Percentiles rank a stretch among this genome's conserved stretches.
These are phyloP conservation scores for Penicillium oxalicum DNA, from an alignment of 2,329 filamentous ascomycete genomes.

Conservation along the genomic window DNA sequence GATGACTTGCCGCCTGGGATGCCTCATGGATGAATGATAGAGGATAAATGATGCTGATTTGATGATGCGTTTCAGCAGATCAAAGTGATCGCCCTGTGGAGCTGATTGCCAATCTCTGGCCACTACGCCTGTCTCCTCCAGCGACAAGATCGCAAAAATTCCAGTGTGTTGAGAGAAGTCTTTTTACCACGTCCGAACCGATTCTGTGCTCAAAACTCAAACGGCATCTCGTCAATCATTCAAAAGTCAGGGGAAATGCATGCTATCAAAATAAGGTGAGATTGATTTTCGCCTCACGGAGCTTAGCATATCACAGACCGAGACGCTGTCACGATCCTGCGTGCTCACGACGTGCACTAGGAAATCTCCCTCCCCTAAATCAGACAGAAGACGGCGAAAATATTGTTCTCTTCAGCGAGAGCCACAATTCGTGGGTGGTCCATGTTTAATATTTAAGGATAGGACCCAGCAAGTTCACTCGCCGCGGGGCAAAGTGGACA, in stretches of 20 bases:
- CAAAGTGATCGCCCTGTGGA: constrained; percentile 4
- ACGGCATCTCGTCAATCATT: too few species aligned
- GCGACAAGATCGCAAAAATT: neutral
- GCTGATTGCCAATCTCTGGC: too few species aligned
- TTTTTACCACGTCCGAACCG: too few species aligned
- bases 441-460: neutral
- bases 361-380: too few species aligned
- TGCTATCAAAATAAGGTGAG: too few species aligned
- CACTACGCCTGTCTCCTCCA: too few species aligned
- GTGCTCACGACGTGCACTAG: too few species aligned
- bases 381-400: neutral
- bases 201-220: too few species aligned
- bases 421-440: constrained; percentile 3
- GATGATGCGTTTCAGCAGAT: constrained; percentile 4
- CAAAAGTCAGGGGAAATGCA: too few species aligned
- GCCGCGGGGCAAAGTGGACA: neutral
- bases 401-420: neutral
- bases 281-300: too few species aligned
- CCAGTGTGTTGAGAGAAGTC: neutral
- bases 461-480: neutral
- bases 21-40: constrained; percentile 25
- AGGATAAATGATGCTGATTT: constrained; percentile 1
- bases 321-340: too few species aligned
- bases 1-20: constrained; percentile 27
- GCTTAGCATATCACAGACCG: too few species aligned